Base-by-base conservation (phyloP, 2,329 filamentous ascomycete species). In the Tolypocladium inflatum region DNA sequence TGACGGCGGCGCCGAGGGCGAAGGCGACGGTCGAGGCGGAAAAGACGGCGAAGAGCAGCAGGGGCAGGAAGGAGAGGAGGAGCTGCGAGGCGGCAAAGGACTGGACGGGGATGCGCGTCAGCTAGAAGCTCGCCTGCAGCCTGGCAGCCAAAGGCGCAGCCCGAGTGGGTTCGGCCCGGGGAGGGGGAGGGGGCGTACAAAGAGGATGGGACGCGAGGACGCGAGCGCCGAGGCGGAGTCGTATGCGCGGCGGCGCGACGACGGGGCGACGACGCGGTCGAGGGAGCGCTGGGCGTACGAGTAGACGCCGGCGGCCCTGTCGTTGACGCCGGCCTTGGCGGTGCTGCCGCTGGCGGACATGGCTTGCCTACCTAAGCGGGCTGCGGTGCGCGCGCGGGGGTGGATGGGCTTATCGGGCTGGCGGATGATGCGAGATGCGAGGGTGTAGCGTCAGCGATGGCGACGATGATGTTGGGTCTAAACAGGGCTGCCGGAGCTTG, bases 11-110 rank as follows among this genome's bases (percentile, higher is more conserved):
- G 48, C 85, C 73, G 45, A 89, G 68, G 19, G 86, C 81, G 68
- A 90, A 80, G 61, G 85, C 70, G 61, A 86, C 72, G 59, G 86
- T 81, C 43, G 82, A 83, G 45, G 86, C 64, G 57, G 80, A 77
- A 76, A 92, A 91, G 64, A 81, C 74, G 58, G 80, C 62, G 75
- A 94, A 93, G 61, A 91, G 73, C 45, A 85, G 71, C 59, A 92
- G 65, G 1, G 90, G 90, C 17, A 89, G 71, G 58, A 84, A 80
- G 17, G 84, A 85, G 61, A 91, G 78, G 59, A 84, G 70, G 59
- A 86, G 65, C 69, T 92, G 89, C 37, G 80, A 76, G 52, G 82
- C 72, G 58, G 91, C 68, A 70, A 94, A 90, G 59, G 85, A 83
- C 88, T 90, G 62, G 3, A 17, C 19, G n/a, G 41, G 30, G 39